Evolutionary conservation across 192 early-diverging fungal species (phyloP).

Genomic region (Polychytrium aggregatum): DNA sequence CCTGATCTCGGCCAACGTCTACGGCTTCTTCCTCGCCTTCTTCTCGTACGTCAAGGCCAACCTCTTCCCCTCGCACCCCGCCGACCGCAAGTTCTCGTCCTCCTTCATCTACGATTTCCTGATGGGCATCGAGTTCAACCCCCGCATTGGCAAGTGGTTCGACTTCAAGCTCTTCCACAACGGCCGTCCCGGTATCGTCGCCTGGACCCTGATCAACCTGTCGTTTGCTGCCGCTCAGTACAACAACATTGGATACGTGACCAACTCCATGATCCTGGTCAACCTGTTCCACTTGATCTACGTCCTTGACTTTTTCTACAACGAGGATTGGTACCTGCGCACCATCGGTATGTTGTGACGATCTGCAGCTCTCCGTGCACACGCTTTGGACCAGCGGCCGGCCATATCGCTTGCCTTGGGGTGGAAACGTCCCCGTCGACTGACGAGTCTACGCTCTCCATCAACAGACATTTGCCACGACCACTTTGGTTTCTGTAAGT

Average conservation of each 20-base stretch:
- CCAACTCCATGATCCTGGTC: slow-evolving; percentile 71
- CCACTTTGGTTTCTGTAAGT: slow-evolving; percentile 69
- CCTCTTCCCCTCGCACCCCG: slow-evolving; percentile 57
- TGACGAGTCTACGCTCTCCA: slow-evolving; percentile 4
- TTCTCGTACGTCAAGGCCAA: slow-evolving; percentile 64
- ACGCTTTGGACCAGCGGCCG: too few relatives aligned
- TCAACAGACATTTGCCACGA: slow-evolving; percentile 62
- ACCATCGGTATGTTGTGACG: too few relatives aligned
- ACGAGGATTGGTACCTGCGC: slow-evolving; percentile 78
- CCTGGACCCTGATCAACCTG: slow-evolving; percentile 70
- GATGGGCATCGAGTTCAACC: slow-evolving; percentile 79
- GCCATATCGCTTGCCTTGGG: too few relatives aligned
- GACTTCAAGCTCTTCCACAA: slow-evolving; percentile 82
- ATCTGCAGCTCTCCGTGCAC: too few relatives aligned
- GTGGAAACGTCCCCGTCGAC: not conserved
- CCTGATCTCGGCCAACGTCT: slow-evolving; percentile 57
- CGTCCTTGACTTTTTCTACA: slow-evolving; percentile 70
- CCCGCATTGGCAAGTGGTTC: slow-evolving; percentile 58
- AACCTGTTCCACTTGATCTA: slow-evolving; percentile 64
- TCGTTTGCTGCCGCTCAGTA: slow-evolving; percentile 71
- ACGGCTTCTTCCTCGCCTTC: slow-evolving; percentile 66
- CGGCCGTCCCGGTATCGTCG: slow-evolving; percentile 73
- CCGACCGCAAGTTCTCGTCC: slow-evolving; percentile 67
- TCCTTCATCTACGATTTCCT: slow-evolving; percentile 64
- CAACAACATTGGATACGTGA: slow-evolving; percentile 57